These are phyloP conservation scores for Coleophoma crateriformis DNA, from an alignment of 2,329 filamentous ascomycete species.

Conservation along the genomic window DNA sequence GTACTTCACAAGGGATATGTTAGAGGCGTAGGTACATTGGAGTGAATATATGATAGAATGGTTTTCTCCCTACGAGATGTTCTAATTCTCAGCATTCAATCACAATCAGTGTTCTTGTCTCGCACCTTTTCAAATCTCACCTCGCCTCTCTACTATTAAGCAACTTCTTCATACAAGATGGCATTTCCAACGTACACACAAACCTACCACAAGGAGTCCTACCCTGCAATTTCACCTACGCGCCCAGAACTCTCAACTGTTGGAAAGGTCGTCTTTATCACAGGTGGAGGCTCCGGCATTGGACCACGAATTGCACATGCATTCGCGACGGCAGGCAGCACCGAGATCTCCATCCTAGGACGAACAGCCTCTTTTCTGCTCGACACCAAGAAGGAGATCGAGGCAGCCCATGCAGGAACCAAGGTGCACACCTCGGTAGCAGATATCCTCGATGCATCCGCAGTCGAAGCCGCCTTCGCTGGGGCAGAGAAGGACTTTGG, in stretches of 20 bases:
- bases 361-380: slow-evolving; percentile 3
- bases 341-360: slow-evolving; percentile 22
- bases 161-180: not conserved
- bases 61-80: no score
- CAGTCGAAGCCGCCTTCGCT: not conserved
- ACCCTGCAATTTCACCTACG: slow-evolving; percentile 1
- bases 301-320: slow-evolving; percentile 4
- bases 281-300: slow-evolving; percentile 6
- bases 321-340: slow-evolving; percentile 13
- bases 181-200: not conserved
- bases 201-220: not conserved
- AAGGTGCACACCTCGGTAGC: slow-evolving; percentile 1
- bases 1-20: no score
- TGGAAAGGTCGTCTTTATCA: slow-evolving; percentile 4
- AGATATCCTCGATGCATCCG: not conserved
- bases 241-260: slow-evolving; percentile 2
- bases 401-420: not conserved
- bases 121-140: no score
- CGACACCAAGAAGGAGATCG: slow-evolving; percentile 1
- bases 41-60: no score
- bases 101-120: no score
- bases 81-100: no score
- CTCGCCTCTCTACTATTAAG: no score
- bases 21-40: no score
- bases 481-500: slow-evolving; percentile 1